Base-by-base conservation (phyloP, 1,284 basidiomycete genomes). In the Tilletiaria anomala region DNA sequence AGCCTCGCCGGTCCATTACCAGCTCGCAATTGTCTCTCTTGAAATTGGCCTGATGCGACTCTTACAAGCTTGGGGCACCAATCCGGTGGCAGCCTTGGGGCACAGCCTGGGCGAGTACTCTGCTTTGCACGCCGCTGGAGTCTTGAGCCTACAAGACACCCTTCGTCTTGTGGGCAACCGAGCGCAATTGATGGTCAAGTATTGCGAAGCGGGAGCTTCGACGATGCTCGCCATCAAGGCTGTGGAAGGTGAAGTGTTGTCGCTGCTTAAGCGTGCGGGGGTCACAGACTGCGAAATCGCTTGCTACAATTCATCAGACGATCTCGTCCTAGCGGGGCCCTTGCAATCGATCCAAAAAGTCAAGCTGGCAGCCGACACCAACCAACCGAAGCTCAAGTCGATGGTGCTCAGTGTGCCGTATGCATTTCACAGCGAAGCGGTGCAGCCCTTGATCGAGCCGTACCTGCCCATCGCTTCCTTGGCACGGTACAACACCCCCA, bases 31-130 rank as follows among this genome's bases (percentile, higher is more conserved):
- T 32, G 40, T 53, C 11, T 42, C 51, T 1, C 17, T 44, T 37
- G 51, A 56, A 22, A 43, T 48, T 3, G 38, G 42, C 0, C 35
- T 56, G 12, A 40, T 45, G 6, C 37, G 38, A 18, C 40, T 53
- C 42, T 35, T 51, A 32, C 23, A 23, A 14, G 37, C 37, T 23
- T 56, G 54, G 54, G 51, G 51, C 4, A 18, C 53, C 15, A 23
- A 41, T 26, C 45, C 49, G 1, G 24, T 37, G 2, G 47, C 43
- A 35, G 40, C 50, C 6, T 42, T 43, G 11, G 54, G 54, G 5
- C 54, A 56, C 35, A 50, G 47, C 17, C 54, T 56, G 11, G 54
- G 54, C 4, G 51, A 56, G 36, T 56, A 56, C 39, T 37, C 49
- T 4, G 51, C 51, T 3, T 42, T 53, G 10, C 48, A 43, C 39